Percentiles rank a stretch among this genome's conserved stretches.
These are phyloP conservation scores for Nelumbo lutea DNA, from an alignment of 164 flowering plant species.

Conservation along the genomic window DNA sequence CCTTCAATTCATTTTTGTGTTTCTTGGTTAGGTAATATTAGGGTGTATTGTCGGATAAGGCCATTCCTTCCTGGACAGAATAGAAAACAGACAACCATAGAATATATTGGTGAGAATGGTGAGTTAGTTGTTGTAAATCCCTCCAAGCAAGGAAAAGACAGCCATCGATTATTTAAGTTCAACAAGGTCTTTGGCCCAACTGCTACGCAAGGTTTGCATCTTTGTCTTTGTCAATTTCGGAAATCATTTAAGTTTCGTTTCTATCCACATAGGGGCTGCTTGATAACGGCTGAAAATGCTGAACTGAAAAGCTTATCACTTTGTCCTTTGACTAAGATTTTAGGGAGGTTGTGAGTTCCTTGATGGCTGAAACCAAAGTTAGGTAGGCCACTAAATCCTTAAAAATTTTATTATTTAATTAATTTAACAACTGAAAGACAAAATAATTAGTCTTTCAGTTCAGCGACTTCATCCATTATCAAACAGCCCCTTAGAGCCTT, in stretches of 20 bases:
- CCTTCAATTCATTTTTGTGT: slow-evolving; percentile 9
- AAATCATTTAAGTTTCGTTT: neutral
- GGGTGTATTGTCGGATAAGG: slow-evolving; percentile 92
- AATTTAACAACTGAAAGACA: no score
- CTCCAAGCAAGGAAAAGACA: slow-evolving; percentile 76
- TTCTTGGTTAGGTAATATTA: slow-evolving; percentile 62
- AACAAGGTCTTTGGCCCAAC: slow-evolving; percentile 81
- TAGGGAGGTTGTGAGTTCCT: no score
- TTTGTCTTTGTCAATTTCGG: neutral
- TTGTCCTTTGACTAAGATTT: no score
- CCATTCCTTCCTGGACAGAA: slow-evolving; percentile 85
- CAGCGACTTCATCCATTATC: no score
- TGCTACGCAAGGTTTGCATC: slow-evolving; percentile 69
- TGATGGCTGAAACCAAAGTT: no score
- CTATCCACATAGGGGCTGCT: neutral
- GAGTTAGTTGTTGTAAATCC: slow-evolving; percentile 80
- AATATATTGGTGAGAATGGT: slow-evolving; percentile 86
- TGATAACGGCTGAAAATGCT: no score
- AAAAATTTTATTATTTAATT: no score
- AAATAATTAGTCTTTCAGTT: no score
- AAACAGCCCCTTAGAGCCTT: no score
- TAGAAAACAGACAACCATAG: slow-evolving; percentile 64
- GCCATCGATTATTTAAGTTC: slow-evolving; percentile 69
- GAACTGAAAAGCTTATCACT: no score
- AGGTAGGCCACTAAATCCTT: no score